Conservation (phyloP, 2,329 filamentous ascomycete genomes). For the Hymenoscyphus linearis region DNA sequence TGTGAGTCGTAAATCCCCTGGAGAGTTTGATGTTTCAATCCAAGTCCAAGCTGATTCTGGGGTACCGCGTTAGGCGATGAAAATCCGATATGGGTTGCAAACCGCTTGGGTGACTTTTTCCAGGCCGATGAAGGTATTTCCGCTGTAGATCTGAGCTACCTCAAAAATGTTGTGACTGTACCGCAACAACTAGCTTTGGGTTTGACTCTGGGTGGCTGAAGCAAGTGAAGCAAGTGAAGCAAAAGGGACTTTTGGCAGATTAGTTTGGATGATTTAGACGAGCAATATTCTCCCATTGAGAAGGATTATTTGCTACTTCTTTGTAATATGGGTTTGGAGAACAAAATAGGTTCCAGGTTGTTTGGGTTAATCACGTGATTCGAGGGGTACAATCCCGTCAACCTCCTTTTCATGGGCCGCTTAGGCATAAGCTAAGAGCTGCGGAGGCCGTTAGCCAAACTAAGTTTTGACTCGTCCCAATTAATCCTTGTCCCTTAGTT, state of each 20-base stretch:
- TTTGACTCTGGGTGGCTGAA: background rate
- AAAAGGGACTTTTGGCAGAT: background rate
- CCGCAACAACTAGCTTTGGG: constrained; percentile 1
- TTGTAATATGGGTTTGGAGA: background rate
- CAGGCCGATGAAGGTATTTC: background rate
- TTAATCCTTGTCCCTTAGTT: background rate
- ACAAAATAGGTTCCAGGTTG: background rate
- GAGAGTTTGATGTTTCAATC: background rate
- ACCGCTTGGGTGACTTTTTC: constrained; percentile 2
- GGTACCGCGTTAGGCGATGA: constrained; percentile 7
- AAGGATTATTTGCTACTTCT: background rate
- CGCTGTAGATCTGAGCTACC: background rate
- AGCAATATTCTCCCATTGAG: background rate
- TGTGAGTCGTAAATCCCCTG: background rate
- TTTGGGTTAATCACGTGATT: too few species aligned
- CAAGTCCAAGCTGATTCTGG: background rate
- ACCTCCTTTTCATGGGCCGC: too few species aligned
- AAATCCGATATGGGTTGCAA: constrained; percentile 7
- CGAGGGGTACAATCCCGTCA: too few species aligned
- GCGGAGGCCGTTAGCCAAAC: too few species aligned
- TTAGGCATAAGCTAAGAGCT: too few species aligned
- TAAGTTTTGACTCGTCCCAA: background rate
- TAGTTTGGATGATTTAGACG: background rate
- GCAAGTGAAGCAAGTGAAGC: background rate
- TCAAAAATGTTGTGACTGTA: background rate